Evolutionary conservation across 1,284 basidiomycete genomes (phyloP).

Genomic region (Rugosomyces carneus): DNA sequence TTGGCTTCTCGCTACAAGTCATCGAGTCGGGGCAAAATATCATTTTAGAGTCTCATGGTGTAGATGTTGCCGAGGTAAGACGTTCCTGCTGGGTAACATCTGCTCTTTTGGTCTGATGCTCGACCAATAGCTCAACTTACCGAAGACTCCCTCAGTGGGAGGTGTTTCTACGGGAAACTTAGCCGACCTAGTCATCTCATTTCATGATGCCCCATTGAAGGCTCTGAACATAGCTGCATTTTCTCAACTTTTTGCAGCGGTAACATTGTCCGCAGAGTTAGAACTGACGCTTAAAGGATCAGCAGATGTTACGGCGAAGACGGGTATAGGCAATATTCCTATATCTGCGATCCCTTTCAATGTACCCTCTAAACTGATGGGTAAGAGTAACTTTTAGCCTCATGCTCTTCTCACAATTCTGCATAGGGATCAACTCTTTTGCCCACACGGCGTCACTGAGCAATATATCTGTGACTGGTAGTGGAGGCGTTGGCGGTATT

Average conservation of each 20-base stretch:
- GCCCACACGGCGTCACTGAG: constrained; percentile 41
- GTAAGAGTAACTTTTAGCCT: constrained; percentile 26
- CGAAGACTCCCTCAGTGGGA: constrained; percentile 42
- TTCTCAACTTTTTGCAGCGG: constrained; percentile 49
- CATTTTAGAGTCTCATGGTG: constrained; percentile 41
- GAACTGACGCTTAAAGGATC: constrained; percentile 50
- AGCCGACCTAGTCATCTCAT: constrained; percentile 52
- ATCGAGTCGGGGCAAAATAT: constrained; percentile 52
- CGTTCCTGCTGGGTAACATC: not conserved
- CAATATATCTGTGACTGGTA: constrained; percentile 54
- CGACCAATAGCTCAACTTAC: constrained; percentile 45
- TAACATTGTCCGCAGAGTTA: constrained; percentile 45
- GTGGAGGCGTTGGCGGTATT: constrained; percentile 50
- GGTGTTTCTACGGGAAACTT: constrained; percentile 66
- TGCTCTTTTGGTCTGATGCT: constrained; percentile 2
- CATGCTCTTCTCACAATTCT: not conserved
- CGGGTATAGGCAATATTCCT: constrained; percentile 62
- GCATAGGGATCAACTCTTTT: constrained; percentile 47
- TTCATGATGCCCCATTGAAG: constrained; percentile 49
- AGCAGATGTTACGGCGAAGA: constrained; percentile 57
- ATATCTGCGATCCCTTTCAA: constrained; percentile 62
- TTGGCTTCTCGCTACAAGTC: constrained; percentile 70
- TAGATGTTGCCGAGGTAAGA: constrained; percentile 50
- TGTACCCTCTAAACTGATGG: constrained; percentile 49
- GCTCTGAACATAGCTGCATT: constrained; percentile 54